Percentiles rank a stretch among this genome's conserved stretches.
phyloP scores from a whole-genome alignment of 768 basidiomycete species.

The Kwoniella botswanensis region DNA sequence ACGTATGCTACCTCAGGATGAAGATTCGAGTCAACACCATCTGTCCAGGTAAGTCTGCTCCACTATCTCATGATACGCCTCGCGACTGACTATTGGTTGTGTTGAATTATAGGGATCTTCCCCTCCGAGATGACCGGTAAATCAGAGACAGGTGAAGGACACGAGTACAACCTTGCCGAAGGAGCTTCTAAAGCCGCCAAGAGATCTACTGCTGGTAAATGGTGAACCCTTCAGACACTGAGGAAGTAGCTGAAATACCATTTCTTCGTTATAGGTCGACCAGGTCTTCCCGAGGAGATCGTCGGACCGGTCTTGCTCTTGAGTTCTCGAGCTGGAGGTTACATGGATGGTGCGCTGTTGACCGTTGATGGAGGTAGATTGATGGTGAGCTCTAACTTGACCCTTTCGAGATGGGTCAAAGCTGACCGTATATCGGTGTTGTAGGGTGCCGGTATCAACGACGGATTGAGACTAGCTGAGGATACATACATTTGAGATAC shows the following conservation, averaged over 20 bases:
- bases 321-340: constrained; percentile 43
- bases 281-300: constrained; percentile 54
- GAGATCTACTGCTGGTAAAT: constrained; percentile 34
- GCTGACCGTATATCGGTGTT: too few relatives aligned
- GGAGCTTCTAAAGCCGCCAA: constrained; percentile 30
- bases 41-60: constrained; percentile 39
- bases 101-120: constrained; percentile 35
- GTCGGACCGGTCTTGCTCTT: constrained; percentile 52
- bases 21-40: constrained; percentile 58
- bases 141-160: constrained; percentile 16
- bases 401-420: not conserved
- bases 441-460: constrained; percentile 34
- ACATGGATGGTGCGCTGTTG: constrained; percentile 47
- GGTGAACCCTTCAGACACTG: not conserved
- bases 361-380: constrained; percentile 50
- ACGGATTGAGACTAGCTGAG: constrained; percentile 34
- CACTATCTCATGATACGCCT: not conserved
- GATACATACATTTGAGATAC: constrained; percentile 27
- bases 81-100: too few relatives aligned
- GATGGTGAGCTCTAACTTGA: constrained; percentile 32
- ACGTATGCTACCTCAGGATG: constrained; percentile 30
- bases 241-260: not conserved
- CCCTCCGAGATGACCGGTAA: constrained; percentile 55
- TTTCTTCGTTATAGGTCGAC: constrained; percentile 35
- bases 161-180: constrained; percentile 33